A percentile compares a stretch with the other conserved stretches of the same genome.
These are phyloP conservation scores for Parathielavia appendiculata DNA, from an alignment of 495 filamentous ascomycete species.

Conservation along the genomic window DNA sequence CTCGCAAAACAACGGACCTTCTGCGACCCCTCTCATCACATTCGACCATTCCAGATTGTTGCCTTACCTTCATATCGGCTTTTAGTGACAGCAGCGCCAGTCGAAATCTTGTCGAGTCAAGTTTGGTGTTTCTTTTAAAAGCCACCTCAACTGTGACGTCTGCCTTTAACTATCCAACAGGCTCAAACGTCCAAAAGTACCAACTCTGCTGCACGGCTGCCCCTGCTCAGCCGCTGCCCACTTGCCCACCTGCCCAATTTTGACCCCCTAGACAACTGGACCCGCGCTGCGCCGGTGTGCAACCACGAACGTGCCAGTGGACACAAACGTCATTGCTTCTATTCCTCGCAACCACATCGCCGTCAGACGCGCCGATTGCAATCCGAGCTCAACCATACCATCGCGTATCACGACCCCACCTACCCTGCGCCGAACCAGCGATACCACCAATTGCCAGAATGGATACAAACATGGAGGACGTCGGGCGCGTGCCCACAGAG, in stretches of 20 bases:
- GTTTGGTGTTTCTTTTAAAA: background rate
- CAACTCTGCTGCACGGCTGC: conserved; percentile 6
- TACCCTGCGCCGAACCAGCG: background rate
- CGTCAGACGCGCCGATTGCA: background rate
- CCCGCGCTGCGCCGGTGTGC: conserved; percentile 17
- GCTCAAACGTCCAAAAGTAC: no score
- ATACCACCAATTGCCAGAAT: conserved; percentile 44
- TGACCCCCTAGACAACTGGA: conserved; percentile 17
- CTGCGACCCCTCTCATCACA: background rate
- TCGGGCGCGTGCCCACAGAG: conserved; percentile 79
- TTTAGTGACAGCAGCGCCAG: background rate
- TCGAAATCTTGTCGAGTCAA: background rate
- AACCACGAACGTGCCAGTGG: conserved; percentile 15
- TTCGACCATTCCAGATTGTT: background rate
- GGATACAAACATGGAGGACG: conserved; percentile 99
- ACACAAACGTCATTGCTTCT: conserved; percentile 21
- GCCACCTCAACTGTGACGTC: no score
- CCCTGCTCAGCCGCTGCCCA: conserved; percentile 2
- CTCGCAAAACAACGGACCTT: conserved; percentile 6
- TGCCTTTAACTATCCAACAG: no score
- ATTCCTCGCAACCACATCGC: conserved; percentile 12
- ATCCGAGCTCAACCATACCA: background rate
- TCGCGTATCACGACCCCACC: background rate
- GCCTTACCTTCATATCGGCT: conserved; percentile 7
- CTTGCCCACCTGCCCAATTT: conserved; percentile 28